phyloP scores from a whole-genome alignment of 2,329 filamentous ascomycete genomes.

The Ceratocystis alfenasii region DNA sequence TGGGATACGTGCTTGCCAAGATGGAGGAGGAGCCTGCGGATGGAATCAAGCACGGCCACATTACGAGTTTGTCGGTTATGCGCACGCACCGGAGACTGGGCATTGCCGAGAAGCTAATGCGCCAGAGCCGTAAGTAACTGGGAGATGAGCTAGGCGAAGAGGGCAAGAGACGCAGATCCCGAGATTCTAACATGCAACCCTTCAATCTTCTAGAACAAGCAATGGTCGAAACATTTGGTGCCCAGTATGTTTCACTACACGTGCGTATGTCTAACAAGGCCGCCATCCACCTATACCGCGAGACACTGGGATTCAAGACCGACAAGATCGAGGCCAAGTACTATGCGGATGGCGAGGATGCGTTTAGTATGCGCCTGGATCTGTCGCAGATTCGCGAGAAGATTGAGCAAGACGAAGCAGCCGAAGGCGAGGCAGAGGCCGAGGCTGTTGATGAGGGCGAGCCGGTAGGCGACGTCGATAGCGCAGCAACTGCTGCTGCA shows the following conservation, averaged over 20 bases:
- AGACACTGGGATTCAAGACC: conserved; percentile 78
- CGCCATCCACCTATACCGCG: conserved; percentile 81
- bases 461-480: conserved; percentile 54
- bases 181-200: too few species aligned
- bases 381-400: conserved; percentile 48
- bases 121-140: conserved; percentile 67
- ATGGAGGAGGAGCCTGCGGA: conserved; percentile 97
- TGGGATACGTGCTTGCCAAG: conserved; percentile 98
- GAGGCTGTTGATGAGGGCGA: conserved; percentile 53
- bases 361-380: conserved; percentile 85
- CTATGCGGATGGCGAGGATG: conserved; percentile 96
- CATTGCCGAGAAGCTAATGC: conserved; percentile 94
- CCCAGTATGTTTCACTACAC: conserved; percentile 88
- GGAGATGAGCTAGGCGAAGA: background rate
- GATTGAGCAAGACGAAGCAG: conserved; percentile 35
- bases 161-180: background rate
- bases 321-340: conserved; percentile 81
- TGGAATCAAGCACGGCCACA: conserved; percentile 86
- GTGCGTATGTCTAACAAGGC: conserved; percentile 89
- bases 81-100: conserved; percentile 82
- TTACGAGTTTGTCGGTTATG: conserved; percentile 92
- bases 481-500: conserved; percentile 31
- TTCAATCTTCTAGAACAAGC: conserved; percentile 54
- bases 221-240: conserved; percentile 90
- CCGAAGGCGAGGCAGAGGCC: conserved; percentile 27